A percentile compares a stretch with the other conserved stretches of the same genome.
phyloP scores from a whole-genome alignment of 148 eudicot genomes.

The Agrostemma githago region DNA sequence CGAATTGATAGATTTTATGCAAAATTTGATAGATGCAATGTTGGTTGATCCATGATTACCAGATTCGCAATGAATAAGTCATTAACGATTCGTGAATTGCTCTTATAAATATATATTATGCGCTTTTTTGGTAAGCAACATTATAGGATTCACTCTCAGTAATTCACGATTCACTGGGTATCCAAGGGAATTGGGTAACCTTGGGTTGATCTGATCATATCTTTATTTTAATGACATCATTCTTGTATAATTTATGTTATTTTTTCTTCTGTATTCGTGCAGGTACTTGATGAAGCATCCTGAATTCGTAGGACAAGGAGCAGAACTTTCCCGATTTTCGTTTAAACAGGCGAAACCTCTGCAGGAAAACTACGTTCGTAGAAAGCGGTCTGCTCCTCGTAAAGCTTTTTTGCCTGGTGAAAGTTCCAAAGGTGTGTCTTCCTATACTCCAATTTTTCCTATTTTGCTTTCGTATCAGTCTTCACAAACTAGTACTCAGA shows the following conservation, averaged over 20 bases:
- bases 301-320: constrained; percentile 49
- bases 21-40: too few species aligned
- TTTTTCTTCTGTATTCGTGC: constrained; percentile 15
- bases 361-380: constrained; percentile 65
- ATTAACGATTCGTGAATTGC: too few species aligned
- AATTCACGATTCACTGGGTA: too few species aligned
- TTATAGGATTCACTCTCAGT: too few species aligned
- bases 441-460: background rate
- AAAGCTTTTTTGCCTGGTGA: constrained; percentile 20
- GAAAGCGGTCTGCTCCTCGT: constrained; percentile 56
- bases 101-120: too few species aligned
- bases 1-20: background rate
- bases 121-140: too few species aligned
- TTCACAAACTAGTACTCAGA: background rate
- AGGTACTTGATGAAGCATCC: constrained; percentile 76
- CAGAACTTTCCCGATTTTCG: constrained; percentile 64
- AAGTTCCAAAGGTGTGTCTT: constrained; percentile 18
- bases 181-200: too few species aligned
- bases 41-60: too few species aligned
- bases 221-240: background rate
- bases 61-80: too few species aligned
- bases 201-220: background rate
- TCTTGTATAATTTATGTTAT: background rate
- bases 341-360: constrained; percentile 81
- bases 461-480: background rate